Conservation (phyloP, 805 yeast species). For the Tetrapisispora namnaoensis region DNA sequence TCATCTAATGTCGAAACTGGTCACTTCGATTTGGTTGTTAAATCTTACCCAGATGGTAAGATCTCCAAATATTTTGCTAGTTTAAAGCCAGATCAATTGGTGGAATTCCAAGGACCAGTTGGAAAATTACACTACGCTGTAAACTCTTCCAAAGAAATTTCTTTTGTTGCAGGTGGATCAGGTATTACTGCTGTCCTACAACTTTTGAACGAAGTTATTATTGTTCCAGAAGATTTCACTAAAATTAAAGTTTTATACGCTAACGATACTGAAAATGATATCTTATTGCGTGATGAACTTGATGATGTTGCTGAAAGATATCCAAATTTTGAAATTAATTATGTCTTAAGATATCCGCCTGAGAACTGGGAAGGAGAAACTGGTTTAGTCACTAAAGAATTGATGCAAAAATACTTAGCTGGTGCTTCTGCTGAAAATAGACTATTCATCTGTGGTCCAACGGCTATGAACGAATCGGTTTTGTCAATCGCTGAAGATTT, state of each 20-base stretch:
- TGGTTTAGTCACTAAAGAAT: constrained; percentile 53
- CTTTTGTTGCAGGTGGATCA: constrained; percentile 75
- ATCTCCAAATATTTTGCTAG: constrained; percentile 61
- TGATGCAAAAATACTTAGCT: constrained; percentile 47
- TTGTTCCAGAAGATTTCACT: constrained; percentile 58
- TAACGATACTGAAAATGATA: constrained; percentile 69
- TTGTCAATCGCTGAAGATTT: constrained; percentile 42
- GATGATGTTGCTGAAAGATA: constrained; percentile 58
- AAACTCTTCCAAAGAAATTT: constrained; percentile 53
- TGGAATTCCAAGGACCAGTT: constrained; percentile 69
- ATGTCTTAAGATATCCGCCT: constrained; percentile 46
- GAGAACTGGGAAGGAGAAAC: constrained; percentile 44
- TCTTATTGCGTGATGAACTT: constrained; percentile 58
- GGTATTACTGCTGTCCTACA: constrained; percentile 89
- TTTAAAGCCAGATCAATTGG: constrained; percentile 53
- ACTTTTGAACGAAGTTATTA: constrained; percentile 59
- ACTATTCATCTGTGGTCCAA: constrained; percentile 67
- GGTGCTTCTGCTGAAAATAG: constrained; percentile 38
- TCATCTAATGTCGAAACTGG: constrained; percentile 62
- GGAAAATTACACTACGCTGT: constrained; percentile 55
- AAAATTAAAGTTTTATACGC: constrained; percentile 56
- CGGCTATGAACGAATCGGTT: constrained; percentile 50
- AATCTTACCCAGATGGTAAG: constrained; percentile 62
- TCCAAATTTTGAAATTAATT: constrained; percentile 52
- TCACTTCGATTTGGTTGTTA: constrained; percentile 65